A percentile compares a stretch with the other conserved stretches of the same genome.
Evolutionary conservation across 2,329 filamentous ascomycete genomes (phyloP).

Genomic region (Dactylonectria macrodidyma): DNA sequence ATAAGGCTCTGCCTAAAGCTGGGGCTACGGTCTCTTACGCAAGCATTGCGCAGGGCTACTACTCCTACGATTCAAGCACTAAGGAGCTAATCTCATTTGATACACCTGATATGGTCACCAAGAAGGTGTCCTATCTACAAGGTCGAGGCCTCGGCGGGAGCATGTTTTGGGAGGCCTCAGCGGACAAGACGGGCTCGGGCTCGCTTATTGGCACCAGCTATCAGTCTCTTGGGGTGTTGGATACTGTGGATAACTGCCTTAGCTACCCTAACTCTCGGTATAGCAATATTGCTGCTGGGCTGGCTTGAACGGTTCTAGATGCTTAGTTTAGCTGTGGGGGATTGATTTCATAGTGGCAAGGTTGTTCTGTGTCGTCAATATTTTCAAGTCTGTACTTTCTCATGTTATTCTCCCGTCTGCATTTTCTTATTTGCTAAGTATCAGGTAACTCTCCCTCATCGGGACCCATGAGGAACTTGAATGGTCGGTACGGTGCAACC

Average conservation of each 20-base stretch:
- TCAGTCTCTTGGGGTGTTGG: constrained; percentile 57
- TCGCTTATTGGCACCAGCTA: constrained; percentile 71
- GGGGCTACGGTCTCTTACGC: constrained; percentile 73
- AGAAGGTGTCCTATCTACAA: constrained; percentile 77
- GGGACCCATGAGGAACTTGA: too few relatives aligned
- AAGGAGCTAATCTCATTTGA: constrained; percentile 81
- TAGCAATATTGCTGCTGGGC: constrained; percentile 59
- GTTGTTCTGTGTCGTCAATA: too few relatives aligned
- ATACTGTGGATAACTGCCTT: constrained; percentile 64
- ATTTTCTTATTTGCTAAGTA: too few relatives aligned
- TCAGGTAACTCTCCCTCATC: too few relatives aligned
- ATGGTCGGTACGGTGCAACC: too few relatives aligned
- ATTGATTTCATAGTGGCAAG: background rate
- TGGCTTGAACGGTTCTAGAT: background rate
- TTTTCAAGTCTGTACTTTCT: too few relatives aligned
- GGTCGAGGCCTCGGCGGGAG: constrained; percentile 76
- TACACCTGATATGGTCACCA: constrained; percentile 69
- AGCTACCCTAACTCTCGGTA: constrained; percentile 67
- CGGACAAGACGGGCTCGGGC: constrained; percentile 70
- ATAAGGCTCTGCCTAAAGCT: constrained; percentile 79
- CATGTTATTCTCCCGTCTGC: too few relatives aligned
- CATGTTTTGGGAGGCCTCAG: constrained; percentile 90
- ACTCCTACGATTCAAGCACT: constrained; percentile 74
- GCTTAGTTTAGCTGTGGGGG: background rate
- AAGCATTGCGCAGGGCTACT: constrained; percentile 71